These are phyloP conservation scores for Scedosporium boydii DNA, from an alignment of 2,329 filamentous ascomycete genomes.

Conservation along the genomic window DNA sequence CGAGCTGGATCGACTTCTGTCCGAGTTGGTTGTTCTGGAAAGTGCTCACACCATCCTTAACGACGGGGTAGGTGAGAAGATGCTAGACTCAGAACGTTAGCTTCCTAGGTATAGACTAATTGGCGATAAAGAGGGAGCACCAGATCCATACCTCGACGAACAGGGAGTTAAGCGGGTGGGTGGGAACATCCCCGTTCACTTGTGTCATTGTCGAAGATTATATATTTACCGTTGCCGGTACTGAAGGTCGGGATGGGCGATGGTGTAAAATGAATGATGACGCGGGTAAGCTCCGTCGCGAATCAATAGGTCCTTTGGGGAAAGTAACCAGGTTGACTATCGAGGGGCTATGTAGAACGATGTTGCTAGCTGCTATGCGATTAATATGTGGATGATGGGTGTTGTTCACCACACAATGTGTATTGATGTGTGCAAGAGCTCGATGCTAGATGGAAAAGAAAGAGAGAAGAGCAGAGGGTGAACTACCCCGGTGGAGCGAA, in stretches of 20 bases:
- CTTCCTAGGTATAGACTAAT: background rate
- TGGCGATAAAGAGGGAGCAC: background rate
- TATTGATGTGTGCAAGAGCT: too few species aligned
- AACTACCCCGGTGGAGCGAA: too few species aligned
- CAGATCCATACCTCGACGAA: constrained; percentile 36
- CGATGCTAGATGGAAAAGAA: too few species aligned
- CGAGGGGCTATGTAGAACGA: too few species aligned
- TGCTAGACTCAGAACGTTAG: constrained; percentile 46
- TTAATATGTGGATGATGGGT: too few species aligned
- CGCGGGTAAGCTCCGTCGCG: too few species aligned
- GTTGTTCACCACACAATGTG: too few species aligned
- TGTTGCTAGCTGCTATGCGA: too few species aligned
- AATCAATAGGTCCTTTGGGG: too few species aligned
- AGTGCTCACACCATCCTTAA: constrained; percentile 67
- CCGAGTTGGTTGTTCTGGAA: constrained; percentile 78
- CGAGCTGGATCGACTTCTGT: constrained; percentile 69
- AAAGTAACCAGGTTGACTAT: too few species aligned
- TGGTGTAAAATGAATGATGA: too few species aligned
- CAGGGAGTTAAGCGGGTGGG: constrained; percentile 32
- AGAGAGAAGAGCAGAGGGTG: too few species aligned
- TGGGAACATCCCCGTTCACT: constrained; percentile 40
- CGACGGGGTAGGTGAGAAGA: constrained; percentile 72
- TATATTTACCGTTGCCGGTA: background rate
- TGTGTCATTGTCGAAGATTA: constrained; percentile 25
- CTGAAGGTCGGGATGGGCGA: background rate